Conservation (phyloP, 73 alveolate species). For the Uronychia binucleata region DNA sequence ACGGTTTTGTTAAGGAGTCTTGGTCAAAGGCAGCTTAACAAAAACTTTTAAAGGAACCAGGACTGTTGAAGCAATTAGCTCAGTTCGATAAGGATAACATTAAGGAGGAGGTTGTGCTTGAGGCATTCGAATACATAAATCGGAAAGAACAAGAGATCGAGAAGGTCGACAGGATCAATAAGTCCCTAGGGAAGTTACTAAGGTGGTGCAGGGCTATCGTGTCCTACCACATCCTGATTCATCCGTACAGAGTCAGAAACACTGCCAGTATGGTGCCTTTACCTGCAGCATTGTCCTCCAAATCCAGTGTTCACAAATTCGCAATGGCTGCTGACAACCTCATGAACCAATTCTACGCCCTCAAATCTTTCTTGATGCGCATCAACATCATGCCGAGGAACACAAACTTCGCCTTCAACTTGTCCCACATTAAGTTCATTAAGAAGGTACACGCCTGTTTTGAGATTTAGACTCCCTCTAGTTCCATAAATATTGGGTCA, state of each 20-base stretch:
- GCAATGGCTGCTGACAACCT: constrained; percentile 69
- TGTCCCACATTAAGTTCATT: constrained; percentile 50
- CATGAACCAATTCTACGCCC: constrained; percentile 79
- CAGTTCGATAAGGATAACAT: constrained; percentile 75
- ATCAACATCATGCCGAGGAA: constrained; percentile 29
- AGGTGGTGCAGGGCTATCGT: constrained; percentile 80
- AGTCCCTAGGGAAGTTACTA: constrained; percentile 67
- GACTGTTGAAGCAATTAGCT: constrained; percentile 55
- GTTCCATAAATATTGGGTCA: not conserved
- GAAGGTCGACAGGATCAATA: constrained; percentile 46
- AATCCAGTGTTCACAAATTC: constrained; percentile 66
- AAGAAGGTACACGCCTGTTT: constrained; percentile 20
- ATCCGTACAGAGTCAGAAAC: constrained; percentile 87
- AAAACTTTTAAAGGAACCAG: constrained; percentile 47
- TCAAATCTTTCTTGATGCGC: constrained; percentile 75
- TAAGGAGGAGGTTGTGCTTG: constrained; percentile 64
- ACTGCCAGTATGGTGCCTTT: constrained; percentile 23
- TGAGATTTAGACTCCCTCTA: not conserved
- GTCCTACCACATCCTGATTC: constrained; percentile 84
- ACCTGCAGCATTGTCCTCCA: constrained; percentile 28
- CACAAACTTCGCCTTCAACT: constrained; percentile 61
- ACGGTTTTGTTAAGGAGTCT: constrained; percentile 36
- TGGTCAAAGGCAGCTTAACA: constrained; percentile 72
- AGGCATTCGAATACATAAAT: constrained; percentile 70
- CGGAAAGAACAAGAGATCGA: constrained; percentile 52